Base-by-base conservation (phyloP, 306 rosid genomes). In the Gleditsia sinensis region DNA sequence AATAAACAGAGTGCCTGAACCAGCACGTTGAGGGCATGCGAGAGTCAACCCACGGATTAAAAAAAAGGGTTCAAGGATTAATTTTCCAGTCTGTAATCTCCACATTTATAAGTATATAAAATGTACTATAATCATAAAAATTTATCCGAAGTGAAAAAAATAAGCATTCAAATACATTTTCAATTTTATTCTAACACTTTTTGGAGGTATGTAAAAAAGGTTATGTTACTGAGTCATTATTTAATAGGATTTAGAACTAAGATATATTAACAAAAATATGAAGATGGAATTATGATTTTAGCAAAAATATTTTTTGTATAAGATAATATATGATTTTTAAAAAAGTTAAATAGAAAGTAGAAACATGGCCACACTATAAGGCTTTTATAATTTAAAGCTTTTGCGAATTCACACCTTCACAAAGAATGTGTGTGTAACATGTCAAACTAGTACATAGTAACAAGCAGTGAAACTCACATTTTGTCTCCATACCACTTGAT, bases 381-480 rank as follows among this genome's bases (percentile, higher is more conserved):
- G 11, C 11, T 28, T 51, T 62, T n/a, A 62, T 36, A 54, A 75
- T 43, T 45, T 63, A 54, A 51, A 69, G 55, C 51, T 65, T 56
- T 49, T 34, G 32, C 25, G 48, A 65, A 76, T 48, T 71, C 49
- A 33, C 71, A 39, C 39, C 61, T 55, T 33, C 75, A 62, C 68
- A 21, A 54, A 43, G 46, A 71, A 56, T 56, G 65, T 10, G 34
- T 16, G 53, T 46, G 1, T 16, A 6, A 63, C 33, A 24, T 43
- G 9, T 33, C 32, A 54, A 75, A 27, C 56, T 45, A 67, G 40
- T 34, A 75, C 16, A 39, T 45, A 67, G 40, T 34, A 60, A 8
- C 17, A 2, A 36, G 42, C 7, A 34, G 19, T 19, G 30, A 23
- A 5, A 20, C 33, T 37, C 21, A 63, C 53, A 36, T 53, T 20